Conservation (phyloP, 257 asterid species). For the Mentha longifolia region DNA sequence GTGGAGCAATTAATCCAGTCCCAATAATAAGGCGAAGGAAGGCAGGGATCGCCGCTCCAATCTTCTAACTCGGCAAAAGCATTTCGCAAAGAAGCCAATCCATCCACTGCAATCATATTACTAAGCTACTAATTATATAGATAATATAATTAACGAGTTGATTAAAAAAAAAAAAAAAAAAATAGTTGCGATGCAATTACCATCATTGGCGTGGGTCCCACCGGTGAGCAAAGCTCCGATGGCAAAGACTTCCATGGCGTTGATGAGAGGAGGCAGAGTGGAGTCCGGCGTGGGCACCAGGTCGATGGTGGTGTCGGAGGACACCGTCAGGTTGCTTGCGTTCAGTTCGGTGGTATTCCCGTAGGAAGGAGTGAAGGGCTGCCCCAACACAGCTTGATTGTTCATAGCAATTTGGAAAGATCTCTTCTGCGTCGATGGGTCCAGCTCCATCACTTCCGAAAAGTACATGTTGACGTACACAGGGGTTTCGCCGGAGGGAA, state of each 20-base stretch:
- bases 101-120: conserved; percentile 40
- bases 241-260: conserved; percentile 56
- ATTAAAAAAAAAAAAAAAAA: no score
- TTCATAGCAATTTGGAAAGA: conserved; percentile 43
- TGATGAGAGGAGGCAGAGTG: conserved; percentile 68
- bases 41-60: conserved; percentile 81
- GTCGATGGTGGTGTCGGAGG: conserved; percentile 32
- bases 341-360: conserved; percentile 25
- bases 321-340: conserved; percentile 25
- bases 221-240: conserved; percentile 42
- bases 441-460: conserved; percentile 50
- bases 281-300: conserved; percentile 51
- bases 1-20: conserved; percentile 72
- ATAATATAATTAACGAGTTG: no score
- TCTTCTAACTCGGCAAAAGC: conserved; percentile 45
- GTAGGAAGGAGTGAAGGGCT: conserved; percentile 46
- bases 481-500: conserved; percentile 26
- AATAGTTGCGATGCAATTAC: neutral
- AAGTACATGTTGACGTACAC: conserved; percentile 61
- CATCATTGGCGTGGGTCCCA: conserved; percentile 55
- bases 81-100: conserved; percentile 45
- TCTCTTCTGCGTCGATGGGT: conserved; percentile 39
- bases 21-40: conserved; percentile 68
- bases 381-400: neutral
- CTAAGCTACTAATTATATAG: no score